Base-by-base conservation (phyloP, 257 asterid genomes). In the Asclepias syriaca region DNA sequence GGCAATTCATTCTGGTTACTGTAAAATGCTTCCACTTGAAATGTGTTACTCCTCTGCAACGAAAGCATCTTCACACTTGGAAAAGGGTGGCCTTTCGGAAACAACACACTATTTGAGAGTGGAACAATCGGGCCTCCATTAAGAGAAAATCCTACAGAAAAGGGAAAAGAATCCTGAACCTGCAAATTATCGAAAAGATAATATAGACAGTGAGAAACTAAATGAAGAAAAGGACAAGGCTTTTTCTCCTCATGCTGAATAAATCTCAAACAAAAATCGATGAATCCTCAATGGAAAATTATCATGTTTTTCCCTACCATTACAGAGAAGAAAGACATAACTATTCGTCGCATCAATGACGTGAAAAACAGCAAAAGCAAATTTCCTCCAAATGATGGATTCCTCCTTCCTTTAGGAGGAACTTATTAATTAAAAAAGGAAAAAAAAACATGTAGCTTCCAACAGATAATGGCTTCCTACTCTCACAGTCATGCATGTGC, bases 121-220 rank as follows among this genome's bases (percentile, higher is more conserved):
- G 88, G 77, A 85, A 81, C 65, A 46, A 85, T 77, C 12, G 85
- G 86, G 65, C 81, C 92, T 69, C 82, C 87, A 58, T 85, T 89
- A 27, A 87, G 83, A 77, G 91, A 70, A 85, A 92, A 87, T 75
- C 92, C 96, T 77, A 95, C 82, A 61, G 99, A 88, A 79, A 86
- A 95, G 37, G 99, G 98, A 82, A 87, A 85, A 78, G 88, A 81
- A 81, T 95, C 99, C 81, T 90, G 93, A 75, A 95, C 93, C 99
- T 95, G 95, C 69, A 87, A 72, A 78, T 66, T 75, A 79, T 55
- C 24, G 74, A 82, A 45, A 54, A 37, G 13, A 37, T 40, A 27
- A 71, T 57, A 54, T 8, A 32, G 53, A 43, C 19, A 59, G 29
- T 65, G 50, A 45, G 32, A 55, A 19, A 78, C 29, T 24, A 50